Percentiles rank a stretch among this genome's conserved stretches.
phyloP scores from a whole-genome alignment of 2,329 filamentous ascomycete species.

The Ceratocystiopsis sp. region DNA sequence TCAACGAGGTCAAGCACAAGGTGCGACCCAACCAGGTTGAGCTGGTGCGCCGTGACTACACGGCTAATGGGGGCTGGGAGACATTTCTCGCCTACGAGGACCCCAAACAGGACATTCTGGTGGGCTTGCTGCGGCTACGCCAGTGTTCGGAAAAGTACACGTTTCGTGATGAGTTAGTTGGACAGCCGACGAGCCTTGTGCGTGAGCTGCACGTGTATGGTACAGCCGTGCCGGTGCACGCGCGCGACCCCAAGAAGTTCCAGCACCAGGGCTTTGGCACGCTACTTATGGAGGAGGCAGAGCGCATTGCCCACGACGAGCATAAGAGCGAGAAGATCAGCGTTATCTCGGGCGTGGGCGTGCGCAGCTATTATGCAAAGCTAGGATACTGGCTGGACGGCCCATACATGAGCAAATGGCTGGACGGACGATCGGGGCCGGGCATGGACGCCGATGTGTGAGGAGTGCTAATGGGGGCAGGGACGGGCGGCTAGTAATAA shows the following conservation, averaged over 20 bases:
- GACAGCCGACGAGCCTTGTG: slow-evolving; percentile 80
- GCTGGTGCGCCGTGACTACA: slow-evolving; percentile 83
- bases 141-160: slow-evolving; percentile 89
- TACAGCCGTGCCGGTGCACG: slow-evolving; percentile 92
- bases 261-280: slow-evolving; percentile 97
- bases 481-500: background rate
- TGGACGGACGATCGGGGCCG: slow-evolving; percentile 28
- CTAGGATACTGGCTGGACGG: slow-evolving; percentile 90
- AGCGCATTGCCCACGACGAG: slow-evolving; percentile 85
- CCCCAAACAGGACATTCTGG: slow-evolving; percentile 93
- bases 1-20: slow-evolving; percentile 99
- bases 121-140: slow-evolving; percentile 71
- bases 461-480: background rate
- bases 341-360: slow-evolving; percentile 94
- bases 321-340: slow-evolving; percentile 89
- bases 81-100: slow-evolving; percentile 97
- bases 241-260: slow-evolving; percentile 87
- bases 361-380: slow-evolving; percentile 85
- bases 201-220: slow-evolving; percentile 94
- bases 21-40: slow-evolving; percentile 93
- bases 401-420: slow-evolving; percentile 60
- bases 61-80: slow-evolving; percentile 93
- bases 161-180: slow-evolving; percentile 70
- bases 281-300: slow-evolving; percentile 91
- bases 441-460: slow-evolving; percentile 1